A percentile compares a stretch with the other conserved stretches of the same genome.
Evolutionary conservation across 495 filamentous ascomycete species (phyloP).

Genomic region (Achaetomiella virescens): DNA sequence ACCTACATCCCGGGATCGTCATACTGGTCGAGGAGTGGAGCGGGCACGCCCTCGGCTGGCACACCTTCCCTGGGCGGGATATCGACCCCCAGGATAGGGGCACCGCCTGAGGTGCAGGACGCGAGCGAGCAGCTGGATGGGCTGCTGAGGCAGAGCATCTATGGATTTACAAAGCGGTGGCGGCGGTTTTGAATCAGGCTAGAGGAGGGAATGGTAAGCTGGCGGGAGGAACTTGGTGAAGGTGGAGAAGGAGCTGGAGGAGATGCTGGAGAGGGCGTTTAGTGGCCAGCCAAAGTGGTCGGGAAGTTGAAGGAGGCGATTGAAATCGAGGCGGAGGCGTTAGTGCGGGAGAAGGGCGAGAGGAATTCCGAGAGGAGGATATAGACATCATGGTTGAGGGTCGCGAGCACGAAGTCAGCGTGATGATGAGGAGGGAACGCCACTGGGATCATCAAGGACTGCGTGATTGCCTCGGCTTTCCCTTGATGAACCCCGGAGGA

Average conservation of each 20-base stretch:
- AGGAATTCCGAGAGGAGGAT: slow-evolving; percentile 11
- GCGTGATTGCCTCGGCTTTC: too few species aligned
- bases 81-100: slow-evolving; percentile 3
- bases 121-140: slow-evolving; percentile 79
- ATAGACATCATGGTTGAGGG: too few species aligned
- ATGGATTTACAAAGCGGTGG: slow-evolving; percentile 67
- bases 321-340: slow-evolving; percentile 37
- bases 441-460: too few species aligned
- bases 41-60: slow-evolving; percentile 4
- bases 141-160: slow-evolving; percentile 67
- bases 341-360: slow-evolving; percentile 18
- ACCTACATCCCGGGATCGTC: slow-evolving; percentile 31
- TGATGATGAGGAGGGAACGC: too few species aligned
- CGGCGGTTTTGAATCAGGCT: slow-evolving; percentile 35
- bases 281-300: slow-evolving; percentile 40
- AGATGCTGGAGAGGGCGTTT: slow-evolving; percentile 41
- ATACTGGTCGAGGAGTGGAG: slow-evolving; percentile 27
- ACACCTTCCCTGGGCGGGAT: slow-evolving; percentile 14
- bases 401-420: too few species aligned
- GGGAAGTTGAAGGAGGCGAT: slow-evolving; percentile 47
- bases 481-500: too few species aligned
- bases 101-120: slow-evolving; percentile 36
- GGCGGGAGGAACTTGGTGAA: slow-evolving; percentile 34
- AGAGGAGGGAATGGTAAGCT: slow-evolving; percentile 17
- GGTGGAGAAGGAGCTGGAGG: slow-evolving; percentile 42